phyloP scores from a whole-genome alignment of 306 rosid genomes.

The Prunus kanzakura region DNA sequence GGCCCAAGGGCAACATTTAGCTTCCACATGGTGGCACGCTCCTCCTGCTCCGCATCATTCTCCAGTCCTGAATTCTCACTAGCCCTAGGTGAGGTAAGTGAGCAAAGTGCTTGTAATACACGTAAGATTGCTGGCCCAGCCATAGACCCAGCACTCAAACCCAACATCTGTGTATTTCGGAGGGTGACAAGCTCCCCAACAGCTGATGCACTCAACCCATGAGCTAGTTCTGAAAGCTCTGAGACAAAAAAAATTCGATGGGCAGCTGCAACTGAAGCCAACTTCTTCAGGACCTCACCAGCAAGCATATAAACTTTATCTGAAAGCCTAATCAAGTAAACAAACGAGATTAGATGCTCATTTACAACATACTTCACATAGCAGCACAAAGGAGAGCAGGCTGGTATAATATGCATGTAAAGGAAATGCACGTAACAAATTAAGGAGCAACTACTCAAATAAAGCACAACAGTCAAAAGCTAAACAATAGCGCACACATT shows the following conservation, averaged over 20 bases:
- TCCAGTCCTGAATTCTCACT: constrained; percentile 45
- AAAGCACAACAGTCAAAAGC: not conserved
- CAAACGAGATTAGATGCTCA: constrained; percentile 32
- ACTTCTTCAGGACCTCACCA: constrained; percentile 84
- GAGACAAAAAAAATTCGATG: constrained; percentile 73
- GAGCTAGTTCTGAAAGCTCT: constrained; percentile 74
- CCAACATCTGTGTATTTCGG: constrained; percentile 86
- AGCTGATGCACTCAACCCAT: constrained; percentile 85
- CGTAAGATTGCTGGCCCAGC: constrained; percentile 97
- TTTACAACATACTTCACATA: constrained; percentile 1
- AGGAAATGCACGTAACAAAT: not conserved
- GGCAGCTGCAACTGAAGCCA: constrained; percentile 69
- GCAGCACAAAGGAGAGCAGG: not conserved
- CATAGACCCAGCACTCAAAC: constrained; percentile 95
- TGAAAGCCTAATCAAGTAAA: constrained; percentile 69
- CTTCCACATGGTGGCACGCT: constrained; percentile 78
- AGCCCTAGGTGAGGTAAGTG: constrained; percentile 51
- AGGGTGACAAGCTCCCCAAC: constrained; percentile 84
- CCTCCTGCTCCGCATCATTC: constrained; percentile 62
- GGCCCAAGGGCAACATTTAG: constrained; percentile 85
- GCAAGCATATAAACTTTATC: constrained; percentile 88
- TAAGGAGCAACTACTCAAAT: constrained; percentile 16
- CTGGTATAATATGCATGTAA: not conserved
- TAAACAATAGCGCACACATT: not conserved
- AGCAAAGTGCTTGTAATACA: constrained; percentile 84